Base-by-base conservation (phyloP, 176 grass and related monocot genomes). In the Eragrostis nindensis region DNA sequence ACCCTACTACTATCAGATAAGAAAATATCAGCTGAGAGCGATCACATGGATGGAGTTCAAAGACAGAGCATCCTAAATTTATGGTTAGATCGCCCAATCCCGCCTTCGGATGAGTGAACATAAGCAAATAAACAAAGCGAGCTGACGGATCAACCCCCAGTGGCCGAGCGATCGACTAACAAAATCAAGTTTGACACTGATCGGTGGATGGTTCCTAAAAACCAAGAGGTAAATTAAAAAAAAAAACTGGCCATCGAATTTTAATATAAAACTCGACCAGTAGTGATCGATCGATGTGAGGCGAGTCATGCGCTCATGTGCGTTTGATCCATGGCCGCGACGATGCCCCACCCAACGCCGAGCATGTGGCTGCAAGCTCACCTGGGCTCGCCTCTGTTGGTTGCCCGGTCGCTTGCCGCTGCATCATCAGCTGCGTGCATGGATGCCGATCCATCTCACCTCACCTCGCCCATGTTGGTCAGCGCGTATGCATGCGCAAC, bases 391-490 rank as follows among this genome's bases (percentile, higher is more conserved):
- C 74, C 40, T 62, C 11, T 36, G 80, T 67, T 32, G 68, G 78
- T 62, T 82, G 80, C 68, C n/a, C 41, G 60, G 80, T 73, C 86
- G 80, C 86, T 87, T 53, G 27, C 70, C 61, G 67, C 75, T 24
- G 71, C 70, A 38, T 19, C 36, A 47, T 19, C 36, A 47, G 14
- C 2, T 38, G 38, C 55, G 9, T 45, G 41, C 64, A 2, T 61
- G 85, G 44, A 14, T 75, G 62, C 16, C 17, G 41, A 76, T 77
- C 75, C 75, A 15, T 49, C 75, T 77, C 56, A 38, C 71, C 48
- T 55, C 47, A 11, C 21, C 14, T 0, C 25, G 2, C 60, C 24
- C 65, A 53, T 77, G 40, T 66, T 41, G 66, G 73, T 84, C 83
- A 71, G 57, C 59, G 44, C 17, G 21, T 4, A 39, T 17, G 40